A percentile compares a stretch with the other conserved stretches of the same genome.
Conservation (phyloP, 768 basidiomycete species). For the Rhodotorula diobovata region DNA sequence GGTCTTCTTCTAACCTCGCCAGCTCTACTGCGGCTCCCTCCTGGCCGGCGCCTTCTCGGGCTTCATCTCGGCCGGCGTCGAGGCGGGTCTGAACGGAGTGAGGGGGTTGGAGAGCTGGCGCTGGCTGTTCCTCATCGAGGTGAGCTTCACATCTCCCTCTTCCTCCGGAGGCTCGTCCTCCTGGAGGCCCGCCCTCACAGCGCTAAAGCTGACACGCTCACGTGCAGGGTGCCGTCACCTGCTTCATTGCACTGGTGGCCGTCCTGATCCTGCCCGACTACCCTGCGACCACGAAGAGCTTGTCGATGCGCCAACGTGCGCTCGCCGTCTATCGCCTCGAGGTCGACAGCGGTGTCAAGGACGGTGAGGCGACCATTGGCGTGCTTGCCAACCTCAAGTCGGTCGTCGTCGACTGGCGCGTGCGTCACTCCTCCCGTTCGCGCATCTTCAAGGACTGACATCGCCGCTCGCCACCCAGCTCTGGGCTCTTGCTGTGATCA, state of each 20-base stretch:
- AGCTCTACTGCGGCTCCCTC: slow-evolving; percentile 31
- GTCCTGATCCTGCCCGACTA: slow-evolving; percentile 21
- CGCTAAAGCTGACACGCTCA: not conserved
- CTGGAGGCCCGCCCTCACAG: no score
- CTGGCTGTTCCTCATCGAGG: slow-evolving; percentile 23
- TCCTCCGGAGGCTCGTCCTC: no score
- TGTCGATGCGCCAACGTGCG: slow-evolving; percentile 16
- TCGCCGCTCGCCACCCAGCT: no score
- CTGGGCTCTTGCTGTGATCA: no score
- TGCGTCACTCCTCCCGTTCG: not conserved
- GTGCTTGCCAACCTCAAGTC: slow-evolving; percentile 35
- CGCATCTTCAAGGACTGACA: no score
- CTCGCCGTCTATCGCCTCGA: slow-evolving; percentile 34
- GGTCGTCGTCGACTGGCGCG: slow-evolving; percentile 38
- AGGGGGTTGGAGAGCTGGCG: slow-evolving; percentile 16
- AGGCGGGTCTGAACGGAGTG: slow-evolving; percentile 19
- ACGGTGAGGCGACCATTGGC: slow-evolving; percentile 37
- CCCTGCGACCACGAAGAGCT: slow-evolving; percentile 24
- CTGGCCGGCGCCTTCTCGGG: slow-evolving; percentile 37
- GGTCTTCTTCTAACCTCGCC: no score
- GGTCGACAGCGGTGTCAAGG: slow-evolving; percentile 34
- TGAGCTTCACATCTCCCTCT: no score
- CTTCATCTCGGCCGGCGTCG: slow-evolving; percentile 27
- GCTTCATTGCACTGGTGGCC: slow-evolving; percentile 1
- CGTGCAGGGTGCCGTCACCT: slow-evolving; percentile 29